Evolutionary conservation across 768 basidiomycete genomes (phyloP).

Genomic region (Hericium coralloides): DNA sequence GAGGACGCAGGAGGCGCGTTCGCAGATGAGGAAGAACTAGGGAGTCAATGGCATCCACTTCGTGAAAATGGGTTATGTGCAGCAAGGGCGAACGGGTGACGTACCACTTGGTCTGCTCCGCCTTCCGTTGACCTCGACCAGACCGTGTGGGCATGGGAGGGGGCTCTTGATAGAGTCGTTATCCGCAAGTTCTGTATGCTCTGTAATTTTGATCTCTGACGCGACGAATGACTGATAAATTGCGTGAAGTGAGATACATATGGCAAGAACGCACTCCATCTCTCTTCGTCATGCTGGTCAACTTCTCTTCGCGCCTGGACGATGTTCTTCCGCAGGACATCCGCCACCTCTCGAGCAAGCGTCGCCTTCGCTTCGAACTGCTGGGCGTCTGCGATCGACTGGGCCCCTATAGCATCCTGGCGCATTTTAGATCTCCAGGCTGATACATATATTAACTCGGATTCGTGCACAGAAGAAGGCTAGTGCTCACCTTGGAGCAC

Average conservation of each 20-base stretch:
- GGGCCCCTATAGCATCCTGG: constrained; percentile 38
- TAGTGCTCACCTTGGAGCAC: constrained; percentile 40
- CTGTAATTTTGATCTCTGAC: constrained; percentile 61
- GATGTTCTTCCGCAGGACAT: constrained; percentile 70
- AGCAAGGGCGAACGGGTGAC: background rate
- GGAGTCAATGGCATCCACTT: constrained; percentile 15
- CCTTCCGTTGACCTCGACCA: constrained; percentile 24
- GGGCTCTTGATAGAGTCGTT: constrained; percentile 69
- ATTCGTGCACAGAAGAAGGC: constrained; percentile 5
- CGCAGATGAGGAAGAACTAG: constrained; percentile 12
- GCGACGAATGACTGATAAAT: background rate
- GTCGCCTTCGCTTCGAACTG: constrained; percentile 45
- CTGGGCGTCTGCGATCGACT: constrained; percentile 33
- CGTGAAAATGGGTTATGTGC: constrained; percentile 3
- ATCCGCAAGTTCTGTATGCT: constrained; percentile 80
- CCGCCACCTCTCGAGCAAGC: constrained; percentile 63
- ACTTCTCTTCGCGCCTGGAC: constrained; percentile 60
- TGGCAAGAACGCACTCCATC: constrained; percentile 43
- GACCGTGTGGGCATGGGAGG: constrained; percentile 36
- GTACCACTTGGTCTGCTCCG: background rate
- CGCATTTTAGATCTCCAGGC: constrained; percentile 72
- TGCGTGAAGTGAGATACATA: background rate
- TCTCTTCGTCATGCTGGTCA: constrained; percentile 30
- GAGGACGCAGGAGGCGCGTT: constrained; percentile 7
- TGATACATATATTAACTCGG: constrained; percentile 17